phyloP scores from a whole-genome alignment of 805 yeast genomes.

The Metschnikowia picachoensis region DNA sequence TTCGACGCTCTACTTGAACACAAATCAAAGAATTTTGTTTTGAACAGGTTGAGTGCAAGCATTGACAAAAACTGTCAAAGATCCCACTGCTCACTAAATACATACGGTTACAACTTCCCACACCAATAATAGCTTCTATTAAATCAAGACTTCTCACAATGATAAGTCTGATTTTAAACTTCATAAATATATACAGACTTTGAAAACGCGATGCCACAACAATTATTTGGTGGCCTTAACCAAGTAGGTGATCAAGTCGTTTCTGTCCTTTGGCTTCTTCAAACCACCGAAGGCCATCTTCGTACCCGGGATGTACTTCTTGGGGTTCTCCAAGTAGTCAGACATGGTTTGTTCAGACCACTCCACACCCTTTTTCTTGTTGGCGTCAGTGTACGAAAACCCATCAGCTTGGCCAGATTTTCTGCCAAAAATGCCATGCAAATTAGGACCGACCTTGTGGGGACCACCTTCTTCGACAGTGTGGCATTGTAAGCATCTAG shows the following conservation, averaged over 20 bases:
- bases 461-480: slow-evolving; percentile 95
- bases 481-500: slow-evolving; percentile 99
- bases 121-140: too few relatives aligned
- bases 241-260: slow-evolving; percentile 90
- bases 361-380: slow-evolving; percentile 87
- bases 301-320: slow-evolving; percentile 99
- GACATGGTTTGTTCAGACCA: slow-evolving; percentile 89
- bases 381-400: slow-evolving; percentile 96
- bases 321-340: slow-evolving; percentile 98
- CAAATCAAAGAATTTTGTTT: too few relatives aligned
- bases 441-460: slow-evolving; percentile 98
- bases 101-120: too few relatives aligned
- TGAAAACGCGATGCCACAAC: neutral
- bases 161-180: neutral
- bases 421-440: slow-evolving; percentile 93
- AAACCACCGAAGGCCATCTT: slow-evolving; percentile 99
- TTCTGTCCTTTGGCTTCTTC: slow-evolving; percentile 98
- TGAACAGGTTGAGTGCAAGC: too few relatives aligned
- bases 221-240: slow-evolving; percentile 39
- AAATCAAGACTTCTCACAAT: too few relatives aligned
- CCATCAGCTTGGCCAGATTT: slow-evolving; percentile 88
- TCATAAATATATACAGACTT: slow-evolving; percentile 13
- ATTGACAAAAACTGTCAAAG: too few relatives aligned
- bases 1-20: too few relatives aligned
- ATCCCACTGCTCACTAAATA: too few relatives aligned